Conservation (phyloP, 2,329 filamentous ascomycete species). For the Dothiorella sarmentorum region DNA sequence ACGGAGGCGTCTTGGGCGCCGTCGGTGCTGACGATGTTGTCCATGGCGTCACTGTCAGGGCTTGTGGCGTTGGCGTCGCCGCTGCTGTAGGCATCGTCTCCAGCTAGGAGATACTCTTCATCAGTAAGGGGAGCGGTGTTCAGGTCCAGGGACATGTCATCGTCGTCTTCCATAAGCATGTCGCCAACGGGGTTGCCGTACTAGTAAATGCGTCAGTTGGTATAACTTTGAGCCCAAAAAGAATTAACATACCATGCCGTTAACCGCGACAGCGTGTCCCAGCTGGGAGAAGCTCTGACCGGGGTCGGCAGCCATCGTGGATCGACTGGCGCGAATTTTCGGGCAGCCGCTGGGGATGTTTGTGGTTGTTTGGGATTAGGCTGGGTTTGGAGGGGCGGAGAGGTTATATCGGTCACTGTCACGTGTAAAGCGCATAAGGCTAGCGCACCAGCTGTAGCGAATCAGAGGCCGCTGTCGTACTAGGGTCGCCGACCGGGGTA, state of each 20-base stretch:
- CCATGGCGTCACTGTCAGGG: neutral
- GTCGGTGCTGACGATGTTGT: neutral
- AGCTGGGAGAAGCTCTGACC: neutral
- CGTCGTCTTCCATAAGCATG: neutral
- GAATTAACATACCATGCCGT: neutral
- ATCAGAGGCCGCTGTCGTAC: neutral
- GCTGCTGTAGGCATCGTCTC: too few species aligned
- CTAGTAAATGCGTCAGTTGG: too few species aligned
- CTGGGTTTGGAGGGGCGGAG: neutral
- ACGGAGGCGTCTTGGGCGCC: too few species aligned
- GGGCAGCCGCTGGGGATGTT: neutral
- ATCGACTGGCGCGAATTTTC: neutral
- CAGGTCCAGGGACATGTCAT: neutral
- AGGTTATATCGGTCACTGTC: neutral
- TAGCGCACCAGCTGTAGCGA: neutral
- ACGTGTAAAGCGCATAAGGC: neutral
- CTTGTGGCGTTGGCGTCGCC: constrained; percentile 21
- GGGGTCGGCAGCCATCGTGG: neutral
- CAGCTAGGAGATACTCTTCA: too few species aligned
- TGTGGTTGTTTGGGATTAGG: neutral
- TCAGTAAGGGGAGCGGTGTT: neutral
- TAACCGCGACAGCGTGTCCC: neutral
- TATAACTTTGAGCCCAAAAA: too few species aligned
- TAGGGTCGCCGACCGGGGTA: neutral
- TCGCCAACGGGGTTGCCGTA: too few species aligned